These are phyloP conservation scores for Hericium coralloides DNA, from an alignment of 768 basidiomycete species.

Conservation along the genomic window DNA sequence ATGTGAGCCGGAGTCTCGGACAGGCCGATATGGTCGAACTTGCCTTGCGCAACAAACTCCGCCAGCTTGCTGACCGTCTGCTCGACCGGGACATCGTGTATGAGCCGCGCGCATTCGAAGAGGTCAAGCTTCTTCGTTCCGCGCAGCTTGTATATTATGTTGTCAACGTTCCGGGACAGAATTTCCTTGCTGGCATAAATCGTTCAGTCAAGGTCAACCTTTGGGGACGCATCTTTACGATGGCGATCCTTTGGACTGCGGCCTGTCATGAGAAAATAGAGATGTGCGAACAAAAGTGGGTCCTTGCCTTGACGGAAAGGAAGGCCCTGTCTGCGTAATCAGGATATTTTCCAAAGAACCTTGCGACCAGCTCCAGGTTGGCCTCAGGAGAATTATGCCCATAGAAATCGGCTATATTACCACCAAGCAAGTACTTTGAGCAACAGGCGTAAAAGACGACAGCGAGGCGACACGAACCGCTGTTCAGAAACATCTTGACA, in stretches of 20 bases:
- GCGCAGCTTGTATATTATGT: constrained; percentile 27
- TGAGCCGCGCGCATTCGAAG: constrained; percentile 45
- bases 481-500: constrained; percentile 44
- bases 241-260: not conserved
- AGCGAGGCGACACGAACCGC: constrained; percentile 24
- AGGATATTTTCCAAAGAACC: constrained; percentile 41
- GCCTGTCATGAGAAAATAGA: not conserved
- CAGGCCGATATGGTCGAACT: constrained; percentile 52
- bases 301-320: constrained; percentile 37
- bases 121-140: constrained; percentile 51
- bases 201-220: constrained; percentile 3
- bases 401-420: constrained; percentile 53
- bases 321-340: constrained; percentile 36
- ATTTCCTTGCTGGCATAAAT: constrained; percentile 1
- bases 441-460: not conserved
- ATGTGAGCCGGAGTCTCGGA: constrained; percentile 47
- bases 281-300: not conserved
- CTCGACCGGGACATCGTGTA: constrained; percentile 36
- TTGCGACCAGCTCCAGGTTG: constrained; percentile 39
- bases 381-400: constrained; percentile 31
- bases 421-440: not conserved
- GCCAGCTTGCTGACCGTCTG: constrained; percentile 34
- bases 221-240: constrained; percentile 6
- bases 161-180: constrained; percentile 9
- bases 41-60: constrained; percentile 41